These are phyloP conservation scores for Xylariaceae sp. DNA, from an alignment of 2,329 filamentous ascomycete species.

Conservation along the genomic window DNA sequence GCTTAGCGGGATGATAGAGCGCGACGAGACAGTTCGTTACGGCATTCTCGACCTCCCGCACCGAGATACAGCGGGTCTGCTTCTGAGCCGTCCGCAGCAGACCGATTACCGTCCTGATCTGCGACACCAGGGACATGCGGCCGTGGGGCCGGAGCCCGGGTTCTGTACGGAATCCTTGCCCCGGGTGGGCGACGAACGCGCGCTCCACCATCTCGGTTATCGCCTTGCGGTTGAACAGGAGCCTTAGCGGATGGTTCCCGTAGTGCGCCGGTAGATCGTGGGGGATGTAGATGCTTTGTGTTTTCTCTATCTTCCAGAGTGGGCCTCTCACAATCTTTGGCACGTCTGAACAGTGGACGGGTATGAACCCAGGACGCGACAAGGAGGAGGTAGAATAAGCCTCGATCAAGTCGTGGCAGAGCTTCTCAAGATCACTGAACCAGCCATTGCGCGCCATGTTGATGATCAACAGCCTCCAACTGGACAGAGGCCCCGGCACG, in stretches of 20 bases:
- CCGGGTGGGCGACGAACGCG: constrained; percentile 38
- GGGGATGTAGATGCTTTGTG: constrained; percentile 34
- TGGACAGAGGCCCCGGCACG: constrained; percentile 35
- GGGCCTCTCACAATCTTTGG: constrained; percentile 29
- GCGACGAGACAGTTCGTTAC: constrained; percentile 29
- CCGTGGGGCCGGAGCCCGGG: constrained; percentile 3
- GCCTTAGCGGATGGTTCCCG: constrained; percentile 42
- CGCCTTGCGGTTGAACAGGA: constrained; percentile 39
- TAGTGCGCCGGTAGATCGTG: constrained; percentile 37
- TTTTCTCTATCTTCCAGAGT: constrained; percentile 30
- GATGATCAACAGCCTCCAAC: constrained; percentile 41
- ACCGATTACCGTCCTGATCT: constrained; percentile 29
- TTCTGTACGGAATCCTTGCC: constrained; percentile 11
- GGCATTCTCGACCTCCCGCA: constrained; percentile 21
- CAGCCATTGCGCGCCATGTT: constrained; percentile 40
- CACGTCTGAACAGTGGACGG: constrained; percentile 40
- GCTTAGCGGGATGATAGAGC: constrained; percentile 29
- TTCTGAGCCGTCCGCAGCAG: constrained; percentile 31
- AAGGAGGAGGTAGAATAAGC: constrained; percentile 30
- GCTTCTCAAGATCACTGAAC: constrained; percentile 40
- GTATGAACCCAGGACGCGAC: constrained; percentile 33
- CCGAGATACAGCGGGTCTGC: constrained; percentile 27
- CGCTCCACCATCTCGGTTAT: constrained; percentile 39
- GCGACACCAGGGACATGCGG: constrained; percentile 20
- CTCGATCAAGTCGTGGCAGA: constrained; percentile 39